Percentiles rank a stretch among this genome's conserved stretches.
phyloP scores from a whole-genome alignment of 139 green algal genomes.

The Monoraphidium neglectum region DNA sequence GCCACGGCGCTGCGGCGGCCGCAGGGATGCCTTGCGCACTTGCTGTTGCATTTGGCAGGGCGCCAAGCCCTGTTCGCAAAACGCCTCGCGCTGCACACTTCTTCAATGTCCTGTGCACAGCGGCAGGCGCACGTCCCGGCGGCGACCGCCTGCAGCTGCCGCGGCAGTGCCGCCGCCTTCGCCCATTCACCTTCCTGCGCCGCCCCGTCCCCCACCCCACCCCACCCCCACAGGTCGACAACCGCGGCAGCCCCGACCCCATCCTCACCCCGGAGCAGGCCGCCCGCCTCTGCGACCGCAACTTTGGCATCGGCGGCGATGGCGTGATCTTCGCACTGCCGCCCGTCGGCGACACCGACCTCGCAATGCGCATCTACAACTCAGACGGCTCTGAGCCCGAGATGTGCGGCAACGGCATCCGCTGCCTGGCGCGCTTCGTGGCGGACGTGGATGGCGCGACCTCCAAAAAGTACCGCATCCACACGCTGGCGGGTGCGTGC shows the following conservation, averaged over 20 bases:
- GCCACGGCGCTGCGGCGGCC: no score
- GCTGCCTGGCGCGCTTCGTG: conserved; percentile 94
- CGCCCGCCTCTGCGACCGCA: conserved; percentile 88
- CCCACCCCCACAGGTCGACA: conserved; percentile 82
- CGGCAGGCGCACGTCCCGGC: no score
- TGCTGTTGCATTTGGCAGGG: no score
- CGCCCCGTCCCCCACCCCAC: neutral
- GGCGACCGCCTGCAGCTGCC: no score
- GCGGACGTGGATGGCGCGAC: conserved; percentile 70
- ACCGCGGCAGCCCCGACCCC: conserved; percentile 72
- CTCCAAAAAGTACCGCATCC: conserved; percentile 75
- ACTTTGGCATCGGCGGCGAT: conserved; percentile 97
- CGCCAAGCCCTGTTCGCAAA: no score
- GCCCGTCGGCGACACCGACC: conserved; percentile 70
- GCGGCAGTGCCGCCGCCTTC: no score
- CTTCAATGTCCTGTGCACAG: no score
- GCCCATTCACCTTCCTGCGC: neutral
- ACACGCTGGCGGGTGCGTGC: conserved; percentile 83
- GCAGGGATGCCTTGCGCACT: no score
- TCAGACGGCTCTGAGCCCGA: conserved; percentile 96
- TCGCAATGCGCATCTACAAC: conserved; percentile 99
- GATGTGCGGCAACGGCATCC: conserved; percentile 99
- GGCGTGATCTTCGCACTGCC: conserved; percentile 96
- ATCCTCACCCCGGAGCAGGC: conserved; percentile 83
- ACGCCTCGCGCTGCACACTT: no score